A percentile compares a stretch with the other conserved stretches of the same genome.
phyloP scores from a whole-genome alignment of 257 asterid species.

The Solanum neorickii region DNA sequence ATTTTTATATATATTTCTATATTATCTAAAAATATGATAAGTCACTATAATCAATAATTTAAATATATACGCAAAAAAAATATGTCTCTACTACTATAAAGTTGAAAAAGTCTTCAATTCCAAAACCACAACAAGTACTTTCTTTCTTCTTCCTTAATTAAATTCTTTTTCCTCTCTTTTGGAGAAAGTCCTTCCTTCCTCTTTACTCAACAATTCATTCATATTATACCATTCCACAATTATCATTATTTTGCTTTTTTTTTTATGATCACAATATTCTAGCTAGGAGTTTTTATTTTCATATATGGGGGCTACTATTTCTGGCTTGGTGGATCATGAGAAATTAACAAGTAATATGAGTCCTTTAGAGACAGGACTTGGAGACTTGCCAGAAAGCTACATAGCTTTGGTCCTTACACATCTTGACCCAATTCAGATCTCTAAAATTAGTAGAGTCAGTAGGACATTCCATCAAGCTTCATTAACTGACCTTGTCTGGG shows the following conservation, averaged over 20 bases:
- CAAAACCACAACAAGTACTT: background rate
- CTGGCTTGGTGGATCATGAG: background rate
- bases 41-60: too few relatives aligned
- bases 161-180: background rate
- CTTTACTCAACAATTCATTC: background rate
- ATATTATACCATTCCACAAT: background rate
- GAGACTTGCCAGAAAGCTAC: constrained; percentile 46
- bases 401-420: constrained; percentile 32
- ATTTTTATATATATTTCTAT: too few relatives aligned
- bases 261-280: background rate
- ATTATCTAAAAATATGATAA: too few relatives aligned
- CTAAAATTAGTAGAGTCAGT: constrained; percentile 22
- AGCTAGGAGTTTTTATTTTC: background rate
- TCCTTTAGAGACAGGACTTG: constrained; percentile 6
- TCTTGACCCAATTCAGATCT: constrained; percentile 25
- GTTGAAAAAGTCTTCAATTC: background rate
- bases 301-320: constrained; percentile 30
- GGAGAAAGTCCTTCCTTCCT: background rate
- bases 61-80: too few relatives aligned
- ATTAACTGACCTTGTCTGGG: constrained; percentile 36
- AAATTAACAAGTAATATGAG: background rate
- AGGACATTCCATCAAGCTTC: constrained; percentile 31
- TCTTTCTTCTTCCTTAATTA: background rate
- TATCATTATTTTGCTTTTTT: background rate
- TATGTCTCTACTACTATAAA: background rate